Conservation (phyloP, 371 early-diverging fungal genomes). For the Fennellomyces sp. region DNA sequence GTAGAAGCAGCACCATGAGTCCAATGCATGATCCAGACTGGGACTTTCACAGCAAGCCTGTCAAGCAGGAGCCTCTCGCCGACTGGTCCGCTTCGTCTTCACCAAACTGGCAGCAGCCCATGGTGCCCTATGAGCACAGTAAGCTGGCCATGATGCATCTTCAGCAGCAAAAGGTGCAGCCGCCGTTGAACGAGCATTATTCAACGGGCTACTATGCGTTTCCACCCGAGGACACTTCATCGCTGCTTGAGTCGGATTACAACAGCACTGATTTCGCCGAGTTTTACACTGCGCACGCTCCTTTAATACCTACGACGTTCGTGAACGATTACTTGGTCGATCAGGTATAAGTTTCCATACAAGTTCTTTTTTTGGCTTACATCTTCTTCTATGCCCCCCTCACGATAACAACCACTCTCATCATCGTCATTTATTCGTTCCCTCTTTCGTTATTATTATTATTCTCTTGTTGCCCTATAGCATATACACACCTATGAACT, state of each 20-base stretch:
- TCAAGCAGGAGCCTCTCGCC: neutral
- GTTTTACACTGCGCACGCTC: neutral
- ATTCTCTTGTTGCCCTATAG: neutral
- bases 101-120: neutral
- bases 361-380: neutral
- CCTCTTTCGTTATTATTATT: neutral
- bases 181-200: neutral
- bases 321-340: constrained; percentile 2
- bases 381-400: neutral
- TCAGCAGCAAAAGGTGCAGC: neutral
- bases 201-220: neutral
- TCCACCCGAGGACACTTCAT: neutral
- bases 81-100: neutral
- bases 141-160: neutral
- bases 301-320: constrained; percentile 1
- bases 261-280: neutral
- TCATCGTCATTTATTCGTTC: neutral
- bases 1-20: neutral
- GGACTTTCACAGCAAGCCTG: neutral
- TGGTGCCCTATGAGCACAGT: neutral
- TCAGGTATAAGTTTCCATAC: neutral
- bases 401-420: too few relatives aligned
- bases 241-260: neutral
- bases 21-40: constrained; percentile 4
- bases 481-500: constrained; percentile 3